phyloP scores from a whole-genome alignment of 495 filamentous ascomycete species.

The Collariella sp. region DNA sequence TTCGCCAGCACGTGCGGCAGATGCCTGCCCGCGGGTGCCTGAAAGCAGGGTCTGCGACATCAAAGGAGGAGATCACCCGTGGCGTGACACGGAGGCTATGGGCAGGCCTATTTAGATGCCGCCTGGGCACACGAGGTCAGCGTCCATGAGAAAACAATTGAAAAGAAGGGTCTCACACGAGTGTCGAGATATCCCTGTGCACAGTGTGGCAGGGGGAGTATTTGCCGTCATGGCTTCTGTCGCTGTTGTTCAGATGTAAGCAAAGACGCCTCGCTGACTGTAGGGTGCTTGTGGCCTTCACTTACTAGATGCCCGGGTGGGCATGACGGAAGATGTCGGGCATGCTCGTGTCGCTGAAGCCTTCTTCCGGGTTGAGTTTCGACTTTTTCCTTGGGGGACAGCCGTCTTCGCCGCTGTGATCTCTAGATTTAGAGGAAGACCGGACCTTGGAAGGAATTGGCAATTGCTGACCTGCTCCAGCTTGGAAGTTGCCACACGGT shows the following conservation, averaged over 20 bases:
- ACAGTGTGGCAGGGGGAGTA: constrained; percentile 28
- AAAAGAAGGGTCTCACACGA: constrained; percentile 20
- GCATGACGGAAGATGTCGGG: constrained; percentile 27
- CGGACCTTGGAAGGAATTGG: not conserved
- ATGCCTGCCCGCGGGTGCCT: constrained; percentile 23
- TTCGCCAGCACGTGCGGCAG: constrained; percentile 26
- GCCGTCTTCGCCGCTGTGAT: constrained; percentile 8
- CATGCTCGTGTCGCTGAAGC: constrained; percentile 27
- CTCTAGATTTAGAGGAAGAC: not conserved
- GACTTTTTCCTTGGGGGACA: constrained; percentile 15
- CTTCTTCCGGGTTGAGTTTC: constrained; percentile 13
- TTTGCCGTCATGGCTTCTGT: constrained; percentile 23
- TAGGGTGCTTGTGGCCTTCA: not conserved
- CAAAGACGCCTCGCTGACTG: not conserved
- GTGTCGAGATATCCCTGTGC: constrained; percentile 31
- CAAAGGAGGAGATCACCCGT: constrained; percentile 25
- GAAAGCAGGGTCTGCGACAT: constrained; percentile 20
- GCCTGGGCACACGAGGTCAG: constrained; percentile 14
- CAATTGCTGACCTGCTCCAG: not conserved
- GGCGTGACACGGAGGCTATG: constrained; percentile 25
- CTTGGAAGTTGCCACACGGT: not conserved
- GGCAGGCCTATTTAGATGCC: constrained; percentile 26
- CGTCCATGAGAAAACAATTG: not conserved
- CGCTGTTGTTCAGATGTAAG: constrained; percentile 20
- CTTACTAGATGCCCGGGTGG: constrained; percentile 28